phyloP scores from a whole-genome alignment of 2,329 filamentous ascomycete species.

The Talaromyces sp. region DNA sequence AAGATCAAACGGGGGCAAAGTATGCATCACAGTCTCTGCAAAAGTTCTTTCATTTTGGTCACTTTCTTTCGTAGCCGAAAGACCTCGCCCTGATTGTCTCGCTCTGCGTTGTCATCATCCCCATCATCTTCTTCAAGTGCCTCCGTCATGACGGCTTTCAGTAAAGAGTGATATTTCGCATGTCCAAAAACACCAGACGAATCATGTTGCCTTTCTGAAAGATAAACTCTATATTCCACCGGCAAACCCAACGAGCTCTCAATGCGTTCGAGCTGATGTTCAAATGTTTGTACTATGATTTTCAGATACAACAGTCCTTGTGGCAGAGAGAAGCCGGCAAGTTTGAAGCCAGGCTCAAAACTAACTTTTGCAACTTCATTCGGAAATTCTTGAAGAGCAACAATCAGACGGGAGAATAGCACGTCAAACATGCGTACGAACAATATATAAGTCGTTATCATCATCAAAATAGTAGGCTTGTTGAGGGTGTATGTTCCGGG shows the following conservation, averaged over 20 bases:
- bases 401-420: not conserved
- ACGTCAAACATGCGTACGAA: slow-evolving; percentile 8
- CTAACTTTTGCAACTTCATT: not conserved
- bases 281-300: not conserved
- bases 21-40: not conserved
- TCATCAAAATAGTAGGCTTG: slow-evolving; percentile 5
- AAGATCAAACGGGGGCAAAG: not conserved
- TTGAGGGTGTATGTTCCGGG: not conserved
- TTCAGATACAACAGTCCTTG: slow-evolving; percentile 2
- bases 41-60: not conserved
- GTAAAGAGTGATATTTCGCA: not conserved
- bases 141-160: not conserved
- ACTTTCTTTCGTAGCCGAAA: not conserved
- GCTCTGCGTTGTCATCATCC: not conserved
- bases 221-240: not conserved
- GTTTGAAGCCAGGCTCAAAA: not conserved
- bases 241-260: not conserved
- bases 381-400: not conserved
- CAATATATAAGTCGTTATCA: slow-evolving; percentile 9
- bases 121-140: not conserved
- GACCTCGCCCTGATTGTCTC: not conserved
- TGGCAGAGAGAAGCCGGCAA: slow-evolving; percentile 1
- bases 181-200: not conserved
- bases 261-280: not conserved
- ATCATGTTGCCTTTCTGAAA: not conserved